Evolutionary conservation across 371 early-diverging fungal genomes (phyloP), one percentile per base, ranked within the genome.

Genomic region (Entomophthora muscae): DNA sequence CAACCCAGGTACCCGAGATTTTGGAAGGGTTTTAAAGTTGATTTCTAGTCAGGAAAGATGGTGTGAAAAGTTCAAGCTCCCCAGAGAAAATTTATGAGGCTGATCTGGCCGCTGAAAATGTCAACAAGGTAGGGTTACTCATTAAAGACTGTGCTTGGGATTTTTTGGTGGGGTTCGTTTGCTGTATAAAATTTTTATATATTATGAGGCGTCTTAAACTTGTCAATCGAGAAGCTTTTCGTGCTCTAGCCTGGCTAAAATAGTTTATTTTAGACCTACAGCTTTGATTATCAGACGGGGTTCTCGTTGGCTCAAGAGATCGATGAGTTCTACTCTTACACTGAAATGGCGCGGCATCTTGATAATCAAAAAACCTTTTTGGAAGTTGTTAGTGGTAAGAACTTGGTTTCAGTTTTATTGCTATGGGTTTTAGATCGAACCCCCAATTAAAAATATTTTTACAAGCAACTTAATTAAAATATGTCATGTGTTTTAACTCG

Each of bases 261-360:
- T n/a, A 17, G 42, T 42, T 5, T 10, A 17, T 10, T 10, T 42
- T 42, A 42, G 42, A 17, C 42, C 17, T 42, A 10, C 17, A 17
- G 42, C 17, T 42, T 42, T 17, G 42, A 42, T 5, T 42, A 42
- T 17, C 10, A 42, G 42, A 42, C 17, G 10, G 42, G 42, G 42
- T 42, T 42, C 42, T 10, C 42, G 10, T 42, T 42, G 42, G 42
- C 42, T 5, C 42, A 42, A 17, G 42, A 42, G 42, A 72, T 55
- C 29, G 29, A 57, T 28, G 61, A 61, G 42, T 61, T 61, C 31
- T 61, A 33, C 22, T 32, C 33, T 24, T 61, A 61, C 42, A 61
- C 61, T 17, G 61, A 61, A 26, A 5, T 61, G 13, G 2, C 61
- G 3, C 13, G 61, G 10, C 61, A 33, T 51, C 17, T 61, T 3